phyloP scores from a whole-genome alignment of 345 rosid species.

The Erodium maritimum region DNA sequence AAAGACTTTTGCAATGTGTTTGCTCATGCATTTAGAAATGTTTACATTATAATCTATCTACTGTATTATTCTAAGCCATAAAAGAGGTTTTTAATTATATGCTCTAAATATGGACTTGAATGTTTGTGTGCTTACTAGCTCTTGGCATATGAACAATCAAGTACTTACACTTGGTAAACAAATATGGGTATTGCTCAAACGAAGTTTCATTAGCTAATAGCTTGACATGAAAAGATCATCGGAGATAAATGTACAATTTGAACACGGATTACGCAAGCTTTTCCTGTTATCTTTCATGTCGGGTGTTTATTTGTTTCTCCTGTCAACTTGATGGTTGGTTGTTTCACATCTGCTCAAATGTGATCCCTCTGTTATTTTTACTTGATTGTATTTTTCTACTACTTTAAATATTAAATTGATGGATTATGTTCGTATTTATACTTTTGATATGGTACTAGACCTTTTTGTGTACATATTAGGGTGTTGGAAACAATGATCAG shows the following conservation, averaged over 20 bases:
- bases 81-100: neutral
- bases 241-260: neutral
- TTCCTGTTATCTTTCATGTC: neutral
- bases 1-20: no score
- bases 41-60: no score
- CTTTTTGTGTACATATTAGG: constrained; percentile 30
- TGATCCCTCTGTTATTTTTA: neutral
- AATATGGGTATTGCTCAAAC: no score
- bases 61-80: neutral
- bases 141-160: neutral
- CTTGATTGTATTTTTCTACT: neutral
- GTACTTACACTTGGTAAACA: neutral
- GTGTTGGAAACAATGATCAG: constrained; percentile 77
- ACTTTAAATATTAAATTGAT: neutral
- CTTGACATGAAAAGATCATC: no score
- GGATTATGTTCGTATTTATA: neutral
- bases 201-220: no score
- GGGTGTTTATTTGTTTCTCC: neutral
- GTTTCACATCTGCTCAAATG: neutral
- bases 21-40: no score
- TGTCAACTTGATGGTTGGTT: neutral
- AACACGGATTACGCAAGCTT: neutral
- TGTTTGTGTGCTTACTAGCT: neutral
- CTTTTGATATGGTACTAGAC: neutral
- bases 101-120: neutral